These are phyloP conservation scores for Triticum monococcum DNA, from an alignment of 176 grass and related monocot species.

Conservation along the genomic window DNA sequence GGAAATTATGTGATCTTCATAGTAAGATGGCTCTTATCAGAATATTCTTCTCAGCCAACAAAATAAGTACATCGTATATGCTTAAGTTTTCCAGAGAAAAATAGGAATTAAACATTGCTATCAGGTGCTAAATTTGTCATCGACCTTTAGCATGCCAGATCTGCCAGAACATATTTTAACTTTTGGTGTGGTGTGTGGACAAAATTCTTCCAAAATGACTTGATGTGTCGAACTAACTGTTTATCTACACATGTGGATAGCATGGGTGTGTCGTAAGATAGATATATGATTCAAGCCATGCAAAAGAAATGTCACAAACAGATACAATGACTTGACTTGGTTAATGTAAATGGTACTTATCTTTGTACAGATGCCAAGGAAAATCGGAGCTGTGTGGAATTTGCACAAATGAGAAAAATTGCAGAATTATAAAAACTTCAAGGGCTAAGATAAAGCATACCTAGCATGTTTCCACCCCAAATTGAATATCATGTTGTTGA, in stretches of 20 bases:
- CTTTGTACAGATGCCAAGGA: neutral
- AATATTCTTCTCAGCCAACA: neutral
- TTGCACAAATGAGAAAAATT: neutral
- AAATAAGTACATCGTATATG: neutral
- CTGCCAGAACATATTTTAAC: constrained; percentile 19
- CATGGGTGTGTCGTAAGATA: neutral
- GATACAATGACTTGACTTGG: neutral
- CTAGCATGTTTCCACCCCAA: constrained; percentile 66
- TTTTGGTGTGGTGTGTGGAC: neutral
- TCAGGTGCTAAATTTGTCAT: neutral
- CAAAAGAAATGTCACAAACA: neutral
- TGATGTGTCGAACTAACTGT: neutral
- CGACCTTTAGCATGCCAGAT: neutral
- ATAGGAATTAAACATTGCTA: constrained; percentile 8
- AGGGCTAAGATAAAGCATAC: constrained; percentile 37
- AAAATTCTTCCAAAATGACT: constrained; percentile 5
- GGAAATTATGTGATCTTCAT: neutral
- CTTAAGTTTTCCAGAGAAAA: neutral
- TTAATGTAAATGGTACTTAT: constrained; percentile 2
- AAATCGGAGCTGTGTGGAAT: constrained; percentile 23
- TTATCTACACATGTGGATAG: neutral
- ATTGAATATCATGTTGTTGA: constrained; percentile 60
- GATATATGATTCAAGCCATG: neutral
- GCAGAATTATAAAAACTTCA: neutral
- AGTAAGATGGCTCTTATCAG: neutral